A percentile compares a stretch with the other conserved stretches of the same genome.
Evolutionary conservation across 345 rosid species (phyloP).

Genomic region (thale cress (Arabidopsis thaliana)): DNA sequence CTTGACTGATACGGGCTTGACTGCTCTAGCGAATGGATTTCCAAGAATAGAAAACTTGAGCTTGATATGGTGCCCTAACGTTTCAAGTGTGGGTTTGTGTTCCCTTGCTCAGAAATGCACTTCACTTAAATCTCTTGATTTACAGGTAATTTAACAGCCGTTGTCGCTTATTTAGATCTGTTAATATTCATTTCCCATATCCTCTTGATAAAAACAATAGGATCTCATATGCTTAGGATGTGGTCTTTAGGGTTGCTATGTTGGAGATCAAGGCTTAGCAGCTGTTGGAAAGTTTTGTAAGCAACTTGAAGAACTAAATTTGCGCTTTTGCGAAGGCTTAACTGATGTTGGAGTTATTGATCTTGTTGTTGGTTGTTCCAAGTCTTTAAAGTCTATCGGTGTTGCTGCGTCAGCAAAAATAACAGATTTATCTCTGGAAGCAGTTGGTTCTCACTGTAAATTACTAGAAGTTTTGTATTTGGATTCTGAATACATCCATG

Average conservation of each 20-base stretch:
- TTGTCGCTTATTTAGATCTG: background rate
- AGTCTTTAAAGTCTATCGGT: conserved; percentile 72
- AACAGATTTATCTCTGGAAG: conserved; percentile 72
- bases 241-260: conserved; percentile 75
- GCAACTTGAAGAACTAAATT: conserved; percentile 72
- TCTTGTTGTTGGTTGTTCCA: conserved; percentile 65
- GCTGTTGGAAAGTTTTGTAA: conserved; percentile 75
- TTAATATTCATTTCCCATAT: background rate
- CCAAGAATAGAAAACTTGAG: conserved; percentile 73
- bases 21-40: conserved; percentile 69
- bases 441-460: conserved; percentile 71
- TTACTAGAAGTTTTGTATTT: conserved; percentile 67
- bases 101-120: conserved; percentile 69
- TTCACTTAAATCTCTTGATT: conserved; percentile 72
- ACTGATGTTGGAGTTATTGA: conserved; percentile 77
- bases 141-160: conserved; percentile 60
- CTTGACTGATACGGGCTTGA: conserved; percentile 77
- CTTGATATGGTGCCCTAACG: conserved; percentile 82
- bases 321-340: conserved; percentile 91
- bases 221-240: conserved; percentile 34
- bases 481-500: conserved; percentile 81
- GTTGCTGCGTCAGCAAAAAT: conserved; percentile 89
- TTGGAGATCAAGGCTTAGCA: conserved; percentile 83
- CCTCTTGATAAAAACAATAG: background rate
- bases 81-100: conserved; percentile 69